Evolutionary conservation across 805 yeast genomes (phyloP).

Genomic region (Candida cerambycidarum): DNA sequence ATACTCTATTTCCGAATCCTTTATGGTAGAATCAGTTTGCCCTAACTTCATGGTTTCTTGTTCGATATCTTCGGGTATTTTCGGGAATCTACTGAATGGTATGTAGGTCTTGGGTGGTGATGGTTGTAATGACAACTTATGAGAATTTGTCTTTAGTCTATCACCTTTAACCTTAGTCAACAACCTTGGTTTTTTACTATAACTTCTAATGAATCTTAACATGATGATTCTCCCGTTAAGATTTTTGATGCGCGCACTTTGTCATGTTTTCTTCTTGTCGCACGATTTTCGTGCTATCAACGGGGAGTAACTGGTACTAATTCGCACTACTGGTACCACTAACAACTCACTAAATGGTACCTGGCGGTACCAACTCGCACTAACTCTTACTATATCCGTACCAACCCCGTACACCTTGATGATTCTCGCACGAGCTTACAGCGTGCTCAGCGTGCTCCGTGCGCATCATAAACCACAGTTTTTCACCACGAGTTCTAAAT

Average conservation of each 20-base stretch:
- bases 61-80: conserved; percentile 19
- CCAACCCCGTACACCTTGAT: no score
- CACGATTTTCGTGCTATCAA: no score
- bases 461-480: neutral
- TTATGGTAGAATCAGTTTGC: neutral
- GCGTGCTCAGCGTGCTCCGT: neutral
- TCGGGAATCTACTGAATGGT: conserved; percentile 34
- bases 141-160: neutral
- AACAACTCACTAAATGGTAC: no score
- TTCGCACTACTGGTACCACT: no score
- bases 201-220: conserved; percentile 6
- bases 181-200: conserved; percentile 7
- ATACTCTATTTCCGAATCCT: conserved; percentile 19
- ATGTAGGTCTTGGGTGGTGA: conserved; percentile 17
- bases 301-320: no score
- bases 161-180: conserved; percentile 1
- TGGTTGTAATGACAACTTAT: neutral
- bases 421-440: no score
- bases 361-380: neutral
- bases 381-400: no score
- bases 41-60: conserved; percentile 4
- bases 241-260: conserved; percentile 2
- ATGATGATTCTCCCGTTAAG: neutral
- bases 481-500: conserved; percentile 2
- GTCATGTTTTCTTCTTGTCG: conserved; percentile 1